A percentile compares a stretch with the other conserved stretches of the same genome.
Evolutionary conservation across 805 yeast genomes (phyloP).

Genomic region (Spathaspora arborariae): DNA sequence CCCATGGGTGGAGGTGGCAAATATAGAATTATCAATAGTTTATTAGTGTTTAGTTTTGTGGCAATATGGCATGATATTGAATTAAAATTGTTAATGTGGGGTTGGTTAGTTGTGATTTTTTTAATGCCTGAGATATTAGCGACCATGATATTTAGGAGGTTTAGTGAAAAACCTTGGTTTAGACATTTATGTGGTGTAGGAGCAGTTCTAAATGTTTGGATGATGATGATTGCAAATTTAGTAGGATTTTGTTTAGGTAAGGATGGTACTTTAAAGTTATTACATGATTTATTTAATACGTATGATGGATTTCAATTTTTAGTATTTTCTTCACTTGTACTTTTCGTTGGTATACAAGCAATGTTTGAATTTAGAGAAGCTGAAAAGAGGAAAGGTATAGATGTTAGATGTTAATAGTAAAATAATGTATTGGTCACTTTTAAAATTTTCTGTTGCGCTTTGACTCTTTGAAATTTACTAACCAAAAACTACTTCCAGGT

Average conservation of each 20-base stretch:
- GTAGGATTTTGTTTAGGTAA: constrained; percentile 93
- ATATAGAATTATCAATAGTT: constrained; percentile 67
- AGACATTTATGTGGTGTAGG: constrained; percentile 83
- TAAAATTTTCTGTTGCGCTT: no score
- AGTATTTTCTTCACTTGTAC: constrained; percentile 53
- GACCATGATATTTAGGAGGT: constrained; percentile 41
- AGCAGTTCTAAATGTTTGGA: constrained; percentile 86
- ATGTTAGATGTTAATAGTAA: constrained; percentile 79
- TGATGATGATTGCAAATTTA: constrained; percentile 96
- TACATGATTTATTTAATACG: constrained; percentile 71
- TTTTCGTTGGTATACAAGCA: constrained; percentile 83
- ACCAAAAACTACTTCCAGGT: neutral
- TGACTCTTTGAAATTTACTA: no score
- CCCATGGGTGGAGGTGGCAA: constrained; percentile 83
- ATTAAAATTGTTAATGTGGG: constrained; percentile 84
- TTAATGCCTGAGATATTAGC: constrained; percentile 80
- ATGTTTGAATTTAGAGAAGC: constrained; percentile 91
- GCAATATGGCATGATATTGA: constrained; percentile 99
- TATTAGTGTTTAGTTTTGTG: constrained; percentile 89
- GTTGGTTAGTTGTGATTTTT: constrained; percentile 88
- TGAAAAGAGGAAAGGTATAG: constrained; percentile 80
- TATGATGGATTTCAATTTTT: constrained; percentile 63
- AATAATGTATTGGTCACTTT: no score
- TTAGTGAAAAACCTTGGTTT: constrained; percentile 57
- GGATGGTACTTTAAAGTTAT: constrained; percentile 70